A percentile compares a stretch with the other conserved stretches of the same genome.
These are phyloP conservation scores for Babesia caballi DNA, from an alignment of 169 alveolate genomes.

Conservation along the genomic window DNA sequence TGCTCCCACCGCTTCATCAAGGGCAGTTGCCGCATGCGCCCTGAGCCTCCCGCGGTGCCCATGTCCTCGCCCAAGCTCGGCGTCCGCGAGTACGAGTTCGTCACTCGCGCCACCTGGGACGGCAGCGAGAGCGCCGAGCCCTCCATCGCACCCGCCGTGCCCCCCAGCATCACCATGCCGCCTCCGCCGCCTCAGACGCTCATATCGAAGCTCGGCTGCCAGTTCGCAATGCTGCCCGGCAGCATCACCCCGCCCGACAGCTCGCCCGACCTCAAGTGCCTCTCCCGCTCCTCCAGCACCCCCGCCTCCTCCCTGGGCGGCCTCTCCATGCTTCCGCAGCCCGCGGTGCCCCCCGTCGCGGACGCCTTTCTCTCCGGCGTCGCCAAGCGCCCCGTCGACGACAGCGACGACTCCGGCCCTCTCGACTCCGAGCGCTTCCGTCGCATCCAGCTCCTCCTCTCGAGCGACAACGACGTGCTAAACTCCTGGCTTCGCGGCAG, in stretches of 20 bases:
- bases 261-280: conserved; percentile 43
- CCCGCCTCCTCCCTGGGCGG: background rate
- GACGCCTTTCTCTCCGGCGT: background rate
- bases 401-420: conserved; percentile 2
- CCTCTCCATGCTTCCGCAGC: conserved; percentile 23
- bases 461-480: conserved; percentile 26
- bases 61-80: conserved; percentile 34
- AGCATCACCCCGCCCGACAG: conserved; percentile 36
- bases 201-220: conserved; percentile 30
- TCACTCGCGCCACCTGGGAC: conserved; percentile 67
- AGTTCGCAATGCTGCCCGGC: conserved; percentile 16
- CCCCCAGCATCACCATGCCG: conserved; percentile 54
- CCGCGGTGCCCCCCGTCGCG: background rate
- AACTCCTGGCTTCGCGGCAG: conserved; percentile 30
- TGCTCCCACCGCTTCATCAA: conserved; percentile 27
- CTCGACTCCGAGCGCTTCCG: conserved; percentile 25
- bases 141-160: conserved; percentile 67
- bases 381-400: conserved; percentile 16
- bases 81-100: conserved; percentile 36
- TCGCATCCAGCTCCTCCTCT: conserved; percentile 13
- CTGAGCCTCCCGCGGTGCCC: conserved; percentile 6
- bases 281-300: background rate
- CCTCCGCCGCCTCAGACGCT: conserved; percentile 61
- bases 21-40: conserved; percentile 20
- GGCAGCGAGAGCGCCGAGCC: conserved; percentile 67